Conservation (phyloP, 768 basidiomycete species). For the Russula sp. region DNA sequence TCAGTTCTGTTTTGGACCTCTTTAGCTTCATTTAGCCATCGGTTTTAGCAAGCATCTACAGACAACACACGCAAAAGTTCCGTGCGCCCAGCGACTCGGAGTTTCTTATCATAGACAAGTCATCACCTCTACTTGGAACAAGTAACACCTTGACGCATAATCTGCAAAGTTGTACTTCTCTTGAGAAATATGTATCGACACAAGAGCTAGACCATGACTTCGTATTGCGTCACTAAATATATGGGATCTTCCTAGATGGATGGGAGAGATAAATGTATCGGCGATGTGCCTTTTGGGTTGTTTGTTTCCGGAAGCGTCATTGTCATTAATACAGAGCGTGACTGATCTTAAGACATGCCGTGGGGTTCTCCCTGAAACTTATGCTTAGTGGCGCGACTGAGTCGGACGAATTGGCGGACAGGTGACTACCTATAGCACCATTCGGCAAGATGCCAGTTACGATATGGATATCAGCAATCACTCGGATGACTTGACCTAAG, state of each 20-base stretch:
- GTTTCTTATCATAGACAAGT: too few species aligned
- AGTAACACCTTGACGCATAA: background rate
- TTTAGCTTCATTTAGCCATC: background rate
- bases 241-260: background rate
- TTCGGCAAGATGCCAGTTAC: background rate
- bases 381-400: background rate
- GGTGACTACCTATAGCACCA: background rate
- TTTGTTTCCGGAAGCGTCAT: background rate
- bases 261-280: background rate
- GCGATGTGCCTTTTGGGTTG: background rate
- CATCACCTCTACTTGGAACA: background rate
- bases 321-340: background rate
- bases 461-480: constrained; percentile 6
- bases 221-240: background rate
- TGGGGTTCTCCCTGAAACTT: constrained; percentile 14
- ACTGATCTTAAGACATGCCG: background rate
- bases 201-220: background rate
- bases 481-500: constrained; percentile 6
- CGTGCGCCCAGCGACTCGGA: background rate
- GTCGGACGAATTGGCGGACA: background rate
- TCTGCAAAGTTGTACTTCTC: background rate
- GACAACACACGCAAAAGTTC: background rate
- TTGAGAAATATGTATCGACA: background rate
- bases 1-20: background rate
- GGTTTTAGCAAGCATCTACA: background rate